A percentile compares a stretch with the other conserved stretches of the same genome.
These are phyloP conservation scores for Fusarium tjaetaba DNA, from an alignment of 2,329 filamentous ascomycete genomes.

Conservation along the genomic window DNA sequence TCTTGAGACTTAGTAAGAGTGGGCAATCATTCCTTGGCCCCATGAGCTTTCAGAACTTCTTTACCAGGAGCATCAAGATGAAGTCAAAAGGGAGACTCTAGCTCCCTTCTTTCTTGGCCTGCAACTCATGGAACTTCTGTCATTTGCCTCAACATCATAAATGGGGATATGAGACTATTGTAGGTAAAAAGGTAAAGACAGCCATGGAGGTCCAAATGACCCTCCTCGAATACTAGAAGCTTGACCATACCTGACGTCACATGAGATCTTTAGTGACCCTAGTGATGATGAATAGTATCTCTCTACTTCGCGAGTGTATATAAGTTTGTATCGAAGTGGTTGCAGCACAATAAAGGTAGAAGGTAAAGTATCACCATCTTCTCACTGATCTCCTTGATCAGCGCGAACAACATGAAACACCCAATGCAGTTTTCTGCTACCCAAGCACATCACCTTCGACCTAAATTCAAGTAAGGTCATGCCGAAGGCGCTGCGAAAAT, in stretches of 20 bases:
- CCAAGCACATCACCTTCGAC: background rate
- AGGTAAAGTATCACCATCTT: background rate
- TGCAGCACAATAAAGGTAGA: background rate
- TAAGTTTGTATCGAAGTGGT: background rate
- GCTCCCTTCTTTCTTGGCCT: too few relatives aligned
- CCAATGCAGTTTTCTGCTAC: too few relatives aligned
- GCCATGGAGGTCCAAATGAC: rapidly evolving
- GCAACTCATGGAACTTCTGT: rapidly evolving
- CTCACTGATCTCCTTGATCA: background rate
- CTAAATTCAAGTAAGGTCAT: too few relatives aligned
- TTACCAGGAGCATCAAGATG: rapidly evolving
- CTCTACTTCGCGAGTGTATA: rapidly evolving
- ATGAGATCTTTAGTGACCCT: too few relatives aligned
- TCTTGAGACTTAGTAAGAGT: rapidly evolving
- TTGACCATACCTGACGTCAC: too few relatives aligned
- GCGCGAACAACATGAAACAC: background rate
- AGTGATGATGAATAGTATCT: rapidly evolving
- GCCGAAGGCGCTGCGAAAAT: rapidly evolving
- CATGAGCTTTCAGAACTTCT: rapidly evolving
- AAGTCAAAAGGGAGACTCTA: background rate
- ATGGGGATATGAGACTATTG: rapidly evolving
- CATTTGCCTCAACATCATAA: rapidly evolving
- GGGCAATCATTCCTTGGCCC: background rate
- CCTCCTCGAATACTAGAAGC: background rate
- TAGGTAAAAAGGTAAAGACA: background rate